Evolutionary conservation across 2,329 filamentous ascomycete genomes (phyloP), one percentile per base, ranked within the genome.

Genomic region (Aureobasidium lini): DNA sequence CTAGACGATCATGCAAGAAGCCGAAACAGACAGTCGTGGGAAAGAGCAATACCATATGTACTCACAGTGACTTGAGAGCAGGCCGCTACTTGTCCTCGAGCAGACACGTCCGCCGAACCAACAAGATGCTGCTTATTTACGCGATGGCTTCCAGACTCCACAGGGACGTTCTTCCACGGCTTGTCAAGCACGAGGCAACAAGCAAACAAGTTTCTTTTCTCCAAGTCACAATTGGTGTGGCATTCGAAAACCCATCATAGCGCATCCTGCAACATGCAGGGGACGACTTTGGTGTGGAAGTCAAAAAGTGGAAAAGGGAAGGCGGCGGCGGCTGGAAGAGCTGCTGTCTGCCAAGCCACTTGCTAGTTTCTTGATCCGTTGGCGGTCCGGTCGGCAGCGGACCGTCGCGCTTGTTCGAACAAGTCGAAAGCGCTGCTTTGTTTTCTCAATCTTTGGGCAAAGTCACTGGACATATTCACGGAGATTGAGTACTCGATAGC

Each of bases 191-290:
- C 23, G 7, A n/a, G 16, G 32, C 31, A 37, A 49, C 16, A 36
- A n/a, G 11, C 50, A 28, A 32, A 4, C 9, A 54, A n/a, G 23
- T 31, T 8, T 28, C 34, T 16, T n/a, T 16, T 16, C 36, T 31
- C 11, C 13, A 31, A n/a, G 9, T 16, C 34, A n/a, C 16, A 36
- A 32, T 16, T 49, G 47, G 48, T 52, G 48, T 52, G 48, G 48
- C 48, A 39, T 8, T 40, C 11, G 3, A 37, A 36, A 7, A 23
- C 1, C 15, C 48, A 18, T 31, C 43, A 18, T 57, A 57, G 54
- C 36, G 54, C 36, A n/a, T 48, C 13, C 54, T 47, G 54, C 43
- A 57, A 2, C 43, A 57, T 57, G 54, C 54, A 57, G 54, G 54
- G 54, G 54, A 57, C 32, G 54, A 56, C 52, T 44, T 56, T 34